Conservation (phyloP, 2,329 filamentous ascomycete species). For the Alternaria alternata region DNA sequence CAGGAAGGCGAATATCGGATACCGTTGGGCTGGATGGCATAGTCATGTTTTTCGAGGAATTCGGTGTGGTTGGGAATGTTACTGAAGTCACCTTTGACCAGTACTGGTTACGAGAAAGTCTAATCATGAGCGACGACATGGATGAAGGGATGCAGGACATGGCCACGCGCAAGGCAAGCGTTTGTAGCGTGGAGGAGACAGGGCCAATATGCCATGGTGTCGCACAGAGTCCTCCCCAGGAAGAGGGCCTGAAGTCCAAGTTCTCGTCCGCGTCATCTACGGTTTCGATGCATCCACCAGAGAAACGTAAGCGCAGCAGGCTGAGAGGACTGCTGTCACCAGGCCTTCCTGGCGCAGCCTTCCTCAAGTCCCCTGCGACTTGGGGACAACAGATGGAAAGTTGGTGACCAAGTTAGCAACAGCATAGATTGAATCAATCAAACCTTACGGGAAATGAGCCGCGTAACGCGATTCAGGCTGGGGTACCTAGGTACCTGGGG, state of each 20-base stretch:
- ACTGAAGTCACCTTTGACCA: conserved; percentile 42
- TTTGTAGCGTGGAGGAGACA: conserved; percentile 19
- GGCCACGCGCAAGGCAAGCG: conserved; percentile 11
- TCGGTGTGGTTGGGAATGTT: conserved; percentile 45
- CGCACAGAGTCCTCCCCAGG: conserved; percentile 12
- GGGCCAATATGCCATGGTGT: conserved; percentile 11
- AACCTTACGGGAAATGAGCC: conserved; percentile 22
- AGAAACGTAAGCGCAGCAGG: conserved; percentile 33
- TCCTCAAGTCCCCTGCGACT: conserved; percentile 20
- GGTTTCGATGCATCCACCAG: conserved; percentile 18
- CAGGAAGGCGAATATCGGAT: conserved; percentile 34
- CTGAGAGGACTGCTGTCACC: conserved; percentile 34
- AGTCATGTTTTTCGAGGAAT: conserved; percentile 53
- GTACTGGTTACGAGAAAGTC: conserved; percentile 39
- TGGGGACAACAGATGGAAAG: conserved; percentile 19
- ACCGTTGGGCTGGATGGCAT: conserved; percentile 48
- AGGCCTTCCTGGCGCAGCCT: conserved; percentile 28
- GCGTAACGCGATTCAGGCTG: conserved; percentile 2
- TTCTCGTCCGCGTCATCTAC: conserved; percentile 35
- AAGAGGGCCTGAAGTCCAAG: conserved; percentile 24
- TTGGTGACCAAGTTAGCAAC: conserved; percentile 20
- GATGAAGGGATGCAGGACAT: background rate
- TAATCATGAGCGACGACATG: background rate
- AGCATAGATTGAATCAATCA: conserved; percentile 19
- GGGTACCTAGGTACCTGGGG: background rate